Base-by-base conservation (phyloP, 257 asterid genomes). In the Przewalskia tangutica region DNA sequence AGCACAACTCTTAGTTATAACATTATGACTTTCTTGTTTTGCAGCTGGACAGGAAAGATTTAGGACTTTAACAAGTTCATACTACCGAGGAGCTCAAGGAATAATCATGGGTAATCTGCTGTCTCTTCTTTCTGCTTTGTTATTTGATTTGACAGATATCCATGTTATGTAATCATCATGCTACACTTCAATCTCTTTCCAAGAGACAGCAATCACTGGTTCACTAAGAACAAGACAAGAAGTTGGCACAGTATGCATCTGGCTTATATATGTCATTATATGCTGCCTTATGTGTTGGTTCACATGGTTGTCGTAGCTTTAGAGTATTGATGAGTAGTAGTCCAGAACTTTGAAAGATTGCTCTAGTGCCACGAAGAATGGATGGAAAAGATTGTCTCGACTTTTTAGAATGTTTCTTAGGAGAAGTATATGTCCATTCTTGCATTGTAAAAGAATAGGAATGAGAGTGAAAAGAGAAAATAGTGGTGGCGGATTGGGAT, bases 41-140 rank as follows among this genome's bases (percentile, higher is more conserved):
- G 88, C 91, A 91, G 95, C 95, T 87, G 95, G 95, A 53, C 94
- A 91, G 83, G 94, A 91, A 83, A 89, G 94, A 79, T 91, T 91
- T 84, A 85, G 94, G 86, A 91, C 95, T 79, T 86, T 91, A 88
- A 91, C 95, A 11, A 91, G 95, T 84, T 91, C 95, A 34, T 91
- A 91, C 67, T 91, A 91, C 87, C 84, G 95, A 84, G 95, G 95
- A 80, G 95, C 95, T 86, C 95, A 90, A 88, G 93, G 93, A 88
- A 79, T 91, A 46, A 85, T 90, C 55, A 89, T 91, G 95, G 95
- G 95, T 91, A 84, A 82, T 86, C 38, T 76, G 58, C 83, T 13
- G 59, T 56, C 68, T 13, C 23, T 17, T 36, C 3, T 81, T 17
- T 50, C 14, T 67, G 48, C n/a, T 32, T 32, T 68, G 13, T 46